phyloP scores from a whole-genome alignment of 148 eudicot species.

The Amaranthus cruentus region DNA sequence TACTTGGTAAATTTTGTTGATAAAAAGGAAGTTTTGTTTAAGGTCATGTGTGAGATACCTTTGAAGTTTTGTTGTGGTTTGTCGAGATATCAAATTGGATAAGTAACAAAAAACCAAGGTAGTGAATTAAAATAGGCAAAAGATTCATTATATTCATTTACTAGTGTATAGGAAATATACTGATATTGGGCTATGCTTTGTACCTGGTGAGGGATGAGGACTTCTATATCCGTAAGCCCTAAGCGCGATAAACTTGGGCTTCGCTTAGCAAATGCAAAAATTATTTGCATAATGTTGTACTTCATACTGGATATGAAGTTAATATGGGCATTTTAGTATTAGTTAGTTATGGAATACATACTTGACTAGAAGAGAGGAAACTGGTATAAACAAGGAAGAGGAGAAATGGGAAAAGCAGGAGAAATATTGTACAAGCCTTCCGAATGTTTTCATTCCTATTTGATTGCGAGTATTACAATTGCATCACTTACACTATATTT shows the following conservation, averaged over 20 bases:
- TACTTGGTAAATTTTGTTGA: not conserved
- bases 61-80: not conserved
- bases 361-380: too few species aligned
- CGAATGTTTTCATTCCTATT: too few species aligned
- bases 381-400: too few species aligned
- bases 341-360: too few species aligned
- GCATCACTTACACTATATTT: too few species aligned
- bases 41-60: not conserved
- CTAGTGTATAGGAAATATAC: constrained; percentile 22
- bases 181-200: constrained; percentile 16
- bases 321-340: too few species aligned
- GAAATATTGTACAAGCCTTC: too few species aligned
- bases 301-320: not conserved
- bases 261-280: not conserved
- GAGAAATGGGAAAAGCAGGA: too few species aligned
- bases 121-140: not conserved
- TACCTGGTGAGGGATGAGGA: constrained; percentile 5
- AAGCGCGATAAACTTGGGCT: not conserved
- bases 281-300: constrained; percentile 2
- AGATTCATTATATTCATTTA: constrained; percentile 17
- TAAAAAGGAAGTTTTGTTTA: not conserved
- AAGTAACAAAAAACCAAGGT: not conserved
- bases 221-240: not conserved
- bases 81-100: constrained; percentile 3
- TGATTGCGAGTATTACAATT: too few species aligned